phyloP scores from a whole-genome alignment of 2,329 filamentous ascomycete species.

The Eutypa lata region DNA sequence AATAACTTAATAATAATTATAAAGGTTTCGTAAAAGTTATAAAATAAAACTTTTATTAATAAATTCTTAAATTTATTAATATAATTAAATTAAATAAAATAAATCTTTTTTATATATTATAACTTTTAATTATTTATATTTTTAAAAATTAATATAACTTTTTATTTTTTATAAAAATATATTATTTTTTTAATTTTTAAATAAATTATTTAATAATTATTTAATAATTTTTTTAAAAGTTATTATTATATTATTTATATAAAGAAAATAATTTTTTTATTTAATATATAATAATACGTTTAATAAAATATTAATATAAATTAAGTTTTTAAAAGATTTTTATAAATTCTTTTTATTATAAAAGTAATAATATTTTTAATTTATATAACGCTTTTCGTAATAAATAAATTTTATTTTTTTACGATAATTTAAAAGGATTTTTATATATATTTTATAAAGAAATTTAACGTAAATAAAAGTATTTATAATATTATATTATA shows the following conservation, averaged over 20 bases:
- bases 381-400: neutral
- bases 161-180: neutral
- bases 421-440: neutral
- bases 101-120: neutral
- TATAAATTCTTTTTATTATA: neutral
- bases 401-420: neutral
- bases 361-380: neutral
- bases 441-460: neutral
- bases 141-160: neutral
- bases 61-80: neutral
- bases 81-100: neutral
- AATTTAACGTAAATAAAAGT: neutral
- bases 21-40: neutral
- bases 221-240: neutral
- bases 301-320: neutral
- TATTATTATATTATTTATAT: neutral
- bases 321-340: neutral
- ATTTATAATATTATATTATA: neutral
- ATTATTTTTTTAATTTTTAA: neutral
- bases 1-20: neutral
- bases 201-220: neutral
- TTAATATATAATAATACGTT: neutral
- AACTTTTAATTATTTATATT: neutral
- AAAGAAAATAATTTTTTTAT: neutral
- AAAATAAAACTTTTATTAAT: neutral